Evolutionary conservation across 2,329 filamentous ascomycete genomes (phyloP).

Genomic region (Microascus cirrosus): DNA sequence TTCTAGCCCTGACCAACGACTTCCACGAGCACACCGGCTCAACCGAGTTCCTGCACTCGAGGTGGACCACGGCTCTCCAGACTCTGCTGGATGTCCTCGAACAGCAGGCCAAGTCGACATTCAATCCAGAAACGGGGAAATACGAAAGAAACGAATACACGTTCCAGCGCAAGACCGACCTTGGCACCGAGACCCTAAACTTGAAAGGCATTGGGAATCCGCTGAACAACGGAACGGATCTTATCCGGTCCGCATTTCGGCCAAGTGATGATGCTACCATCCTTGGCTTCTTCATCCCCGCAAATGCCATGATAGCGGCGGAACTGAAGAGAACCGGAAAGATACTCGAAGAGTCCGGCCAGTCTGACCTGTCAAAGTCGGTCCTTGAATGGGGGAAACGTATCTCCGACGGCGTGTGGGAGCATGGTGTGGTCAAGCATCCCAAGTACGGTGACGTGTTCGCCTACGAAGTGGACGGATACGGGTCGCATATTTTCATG

Average conservation of each 20-base stretch:
- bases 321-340: slow-evolving; percentile 67
- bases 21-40: slow-evolving; percentile 74
- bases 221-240: slow-evolving; percentile 68
- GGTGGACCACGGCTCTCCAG: slow-evolving; percentile 72
- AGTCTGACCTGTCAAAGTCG: slow-evolving; percentile 37
- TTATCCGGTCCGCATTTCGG: slow-evolving; percentile 84
- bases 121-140: slow-evolving; percentile 52
- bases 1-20: slow-evolving; percentile 75
- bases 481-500: slow-evolving; percentile 73
- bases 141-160: slow-evolving; percentile 71
- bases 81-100: slow-evolving; percentile 64
- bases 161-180: slow-evolving; percentile 69
- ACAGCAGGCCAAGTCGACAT: slow-evolving; percentile 72
- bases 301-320: slow-evolving; percentile 92
- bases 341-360: slow-evolving; percentile 52
- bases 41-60: slow-evolving; percentile 62
- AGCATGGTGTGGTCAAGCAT: slow-evolving; percentile 72
- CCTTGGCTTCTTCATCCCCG: slow-evolving; percentile 86
- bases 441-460: slow-evolving; percentile 69
- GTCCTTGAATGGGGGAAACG: slow-evolving; percentile 47
- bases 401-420: slow-evolving; percentile 69
- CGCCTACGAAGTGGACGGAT: slow-evolving; percentile 81
- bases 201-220: slow-evolving; percentile 84
- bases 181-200: slow-evolving; percentile 82
- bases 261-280: slow-evolving; percentile 94